Evolutionary conservation across 2,329 filamentous ascomycete genomes (phyloP).

Genomic region (Coniochaeta prunicola): DNA sequence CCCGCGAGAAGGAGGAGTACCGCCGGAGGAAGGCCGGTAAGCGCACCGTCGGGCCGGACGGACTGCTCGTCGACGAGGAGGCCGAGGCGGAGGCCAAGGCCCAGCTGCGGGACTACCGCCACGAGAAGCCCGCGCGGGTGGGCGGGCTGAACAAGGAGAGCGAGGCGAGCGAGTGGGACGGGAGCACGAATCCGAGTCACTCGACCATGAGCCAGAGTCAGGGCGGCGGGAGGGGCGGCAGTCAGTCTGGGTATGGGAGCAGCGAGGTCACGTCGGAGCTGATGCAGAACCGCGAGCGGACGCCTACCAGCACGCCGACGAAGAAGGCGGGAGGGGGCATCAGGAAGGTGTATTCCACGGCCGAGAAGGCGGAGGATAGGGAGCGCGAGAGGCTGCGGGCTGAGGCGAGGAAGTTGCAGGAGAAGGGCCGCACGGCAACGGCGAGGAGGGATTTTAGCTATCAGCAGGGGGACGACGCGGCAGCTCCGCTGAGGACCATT

Average conservation of each 20-base stretch:
- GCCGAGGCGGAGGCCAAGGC: conserved; percentile 57
- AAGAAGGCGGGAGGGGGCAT: conserved; percentile 38
- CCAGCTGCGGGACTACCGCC: conserved; percentile 75
- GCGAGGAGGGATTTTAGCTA: conserved; percentile 45
- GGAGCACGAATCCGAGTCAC: conserved; percentile 59
- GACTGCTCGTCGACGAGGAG: conserved; percentile 54
- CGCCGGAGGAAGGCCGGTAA: conserved; percentile 25
- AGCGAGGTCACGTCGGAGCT: conserved; percentile 52
- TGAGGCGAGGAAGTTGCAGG: conserved; percentile 48
- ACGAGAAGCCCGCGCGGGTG: conserved; percentile 79
- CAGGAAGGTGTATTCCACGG: conserved; percentile 55
- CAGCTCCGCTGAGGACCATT: conserved; percentile 17
- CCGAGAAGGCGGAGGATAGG: conserved; percentile 43
- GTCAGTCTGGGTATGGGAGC: conserved; percentile 10
- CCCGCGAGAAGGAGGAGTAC: conserved; percentile 36
- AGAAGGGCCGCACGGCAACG: conserved; percentile 37
- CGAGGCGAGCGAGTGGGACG: conserved; percentile 76
- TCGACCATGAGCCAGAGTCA: conserved; percentile 29
- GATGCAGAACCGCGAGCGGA: conserved; percentile 49
- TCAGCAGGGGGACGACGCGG: conserved; percentile 33
- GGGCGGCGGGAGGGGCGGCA: too few species aligned
- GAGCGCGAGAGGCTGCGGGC: conserved; percentile 48
- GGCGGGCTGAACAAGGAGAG: conserved; percentile 80
- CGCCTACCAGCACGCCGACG: conserved; percentile 46
- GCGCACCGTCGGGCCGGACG: conserved; percentile 48